Base-by-base conservation (phyloP, 2,329 filamentous ascomycete species). In the Xylaria sp. region DNA sequence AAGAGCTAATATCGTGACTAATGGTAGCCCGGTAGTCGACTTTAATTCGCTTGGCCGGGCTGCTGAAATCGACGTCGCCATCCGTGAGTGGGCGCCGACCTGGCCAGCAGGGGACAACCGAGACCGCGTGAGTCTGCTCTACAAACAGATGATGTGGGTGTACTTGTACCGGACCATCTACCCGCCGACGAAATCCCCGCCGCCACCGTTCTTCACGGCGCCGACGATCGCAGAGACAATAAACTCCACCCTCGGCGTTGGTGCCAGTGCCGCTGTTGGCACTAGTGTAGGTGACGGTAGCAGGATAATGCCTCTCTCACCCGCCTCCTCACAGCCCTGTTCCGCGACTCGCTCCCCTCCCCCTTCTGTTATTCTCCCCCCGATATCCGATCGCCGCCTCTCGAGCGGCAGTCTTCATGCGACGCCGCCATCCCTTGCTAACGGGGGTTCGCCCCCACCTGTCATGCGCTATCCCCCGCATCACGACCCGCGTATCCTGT, bases 1-100 rank as follows among this genome's bases (percentile, higher is more conserved):
- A 68, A 87, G 94, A 5, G 81, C 83, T 36, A 89, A 92, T 58
- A 89, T 93, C 72, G 80, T 84, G 61, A 76, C 85, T 61, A 81
- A 87, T 3, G 80, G 87, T 2, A 89, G 92, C 58, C 92, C 91
- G 0, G 84, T 87, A 0, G 89, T 94, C 47, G 90, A 94, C 77
- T 94, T 93, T 75, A 84, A 86, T 27, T 90, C 89, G 11, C 82
- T 96, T 10, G 90, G 89, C 73, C 87, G 88, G 51, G 93, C 92
- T 0, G 89, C 91, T 5, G 87, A 90, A 59, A 94, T 97, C 73
- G 91, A 96, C 71, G 85, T 86, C 15, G 89, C 87, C 5, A 90
- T 97, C 59, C 86, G 89, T 5, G 85, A 87, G 15, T 97, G 94
- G 94, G 85, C 86, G 27, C 92, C 92, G 2, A 76, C 79, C 7